Base-by-base conservation (phyloP, 345 rosid species). In the Salix purpurea region DNA sequence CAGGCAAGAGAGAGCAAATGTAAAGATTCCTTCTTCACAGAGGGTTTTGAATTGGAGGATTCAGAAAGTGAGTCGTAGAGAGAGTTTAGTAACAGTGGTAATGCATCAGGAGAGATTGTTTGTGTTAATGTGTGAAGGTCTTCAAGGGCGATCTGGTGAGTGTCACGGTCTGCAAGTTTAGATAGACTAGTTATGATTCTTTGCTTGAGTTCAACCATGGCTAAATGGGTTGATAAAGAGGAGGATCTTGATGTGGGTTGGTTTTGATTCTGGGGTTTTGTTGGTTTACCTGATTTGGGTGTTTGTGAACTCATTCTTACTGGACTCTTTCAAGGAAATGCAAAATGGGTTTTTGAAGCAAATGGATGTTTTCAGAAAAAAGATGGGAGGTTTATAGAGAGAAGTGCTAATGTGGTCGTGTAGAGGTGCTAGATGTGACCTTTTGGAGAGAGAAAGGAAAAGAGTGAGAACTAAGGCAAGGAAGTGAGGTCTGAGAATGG, bases 171-270 rank as follows among this genome's bases (percentile, higher is more conserved):
- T 56, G 97, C 88, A 11, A 96, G 94, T 82, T 96, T 96, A 37
- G 97, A 87, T 70, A 94, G 88, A 32, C 91, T 92, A n/a, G 96
- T 91, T 42, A 96, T 83, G 83, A 94, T 90, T 83, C 86, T 83
- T 70, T 96, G 99, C 87, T 96, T 96, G 48, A 87, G 87, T 77
- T 96, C 99, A 26, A 96, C 96, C 98, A 92, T 96, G 64, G 98
- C 98, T 67, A 89, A 86, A 81, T 94, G 97, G 16, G 97, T 83
- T 48, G 97, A 84, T 71, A 91, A 84, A 16, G 98, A 90, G 13
- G 94, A 80, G 40, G 97, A 84, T 78, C 85, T 84, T 5, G 85
- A 67, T 19, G 83, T 77, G 56, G 78, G 86, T 74, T 74, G 85
- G 56, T 50, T 78, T 50, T 74, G 84, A 40, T 60, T 56, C 2